Evolutionary conservation across 225 moss, liverwort and hornwort species (phyloP).

Genomic region (Neckera pumila): DNA sequence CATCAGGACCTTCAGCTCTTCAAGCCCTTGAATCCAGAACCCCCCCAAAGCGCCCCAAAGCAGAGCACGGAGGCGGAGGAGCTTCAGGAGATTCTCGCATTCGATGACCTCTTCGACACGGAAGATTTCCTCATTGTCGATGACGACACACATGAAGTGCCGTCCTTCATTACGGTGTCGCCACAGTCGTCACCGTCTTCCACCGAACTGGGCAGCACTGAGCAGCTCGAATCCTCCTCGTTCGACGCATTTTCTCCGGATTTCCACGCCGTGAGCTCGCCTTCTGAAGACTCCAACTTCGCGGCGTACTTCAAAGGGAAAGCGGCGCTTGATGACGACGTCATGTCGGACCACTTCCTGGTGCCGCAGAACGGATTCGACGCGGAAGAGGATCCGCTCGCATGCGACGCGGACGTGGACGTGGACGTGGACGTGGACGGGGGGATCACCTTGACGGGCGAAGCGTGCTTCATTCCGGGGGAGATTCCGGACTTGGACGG

Average conservation of each 20-base stretch:
- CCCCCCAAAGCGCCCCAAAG: neutral
- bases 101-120: constrained; percentile 20
- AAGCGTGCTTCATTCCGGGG: constrained; percentile 22
- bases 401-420: neutral
- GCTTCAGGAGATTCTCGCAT: neutral
- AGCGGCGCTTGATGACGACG: constrained; percentile 25
- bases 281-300: constrained; percentile 19
- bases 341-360: constrained; percentile 15
- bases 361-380: constrained; percentile 16
- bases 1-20: neutral
- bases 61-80: neutral
- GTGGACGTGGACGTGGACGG: neutral
- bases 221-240: neutral
- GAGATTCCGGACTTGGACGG: constrained; percentile 29
- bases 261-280: constrained; percentile 7
- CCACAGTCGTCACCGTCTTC: neutral
- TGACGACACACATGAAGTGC: constrained; percentile 26
- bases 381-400: neutral
- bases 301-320: constrained; percentile 29
- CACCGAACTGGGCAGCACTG: neutral
- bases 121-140: constrained; percentile 7
- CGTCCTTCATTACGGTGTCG: constrained; percentile 19
- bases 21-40: neutral
- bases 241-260: constrained; percentile 13
- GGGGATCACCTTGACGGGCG: constrained; percentile 2